Percentiles rank a stretch among this genome's conserved stretches.
Conservation (phyloP, 2,329 filamentous ascomycete genomes). For the Diaporthe sp. region DNA sequence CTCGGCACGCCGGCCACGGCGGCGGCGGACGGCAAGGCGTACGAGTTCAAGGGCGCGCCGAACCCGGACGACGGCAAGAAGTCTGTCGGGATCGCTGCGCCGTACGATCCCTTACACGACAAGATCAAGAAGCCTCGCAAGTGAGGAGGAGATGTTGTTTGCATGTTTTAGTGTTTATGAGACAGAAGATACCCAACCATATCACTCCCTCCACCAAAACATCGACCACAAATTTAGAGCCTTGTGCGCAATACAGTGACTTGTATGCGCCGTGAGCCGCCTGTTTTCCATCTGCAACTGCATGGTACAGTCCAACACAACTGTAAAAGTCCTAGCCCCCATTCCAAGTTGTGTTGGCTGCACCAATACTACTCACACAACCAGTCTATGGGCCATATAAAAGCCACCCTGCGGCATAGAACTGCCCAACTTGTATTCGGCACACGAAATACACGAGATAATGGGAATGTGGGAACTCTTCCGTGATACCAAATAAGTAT, state of each 20-base stretch:
- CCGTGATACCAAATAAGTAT: not conserved
- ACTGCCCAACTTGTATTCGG: not conserved
- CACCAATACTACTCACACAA: not conserved
- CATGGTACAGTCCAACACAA: not conserved
- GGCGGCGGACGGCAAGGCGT: constrained; percentile 56
- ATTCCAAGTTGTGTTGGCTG: not conserved
- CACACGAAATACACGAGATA: not conserved
- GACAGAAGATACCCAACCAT: constrained; percentile 13
- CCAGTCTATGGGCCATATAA: not conserved
- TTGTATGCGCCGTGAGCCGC: not conserved
- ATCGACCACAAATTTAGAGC: no score
- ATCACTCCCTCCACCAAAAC: not conserved
- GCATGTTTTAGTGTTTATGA: not conserved
- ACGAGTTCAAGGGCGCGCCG: constrained; percentile 62
- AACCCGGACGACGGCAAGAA: constrained; percentile 56
- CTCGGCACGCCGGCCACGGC: constrained; percentile 65
- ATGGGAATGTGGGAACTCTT: not conserved
- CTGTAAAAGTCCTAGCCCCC: not conserved
- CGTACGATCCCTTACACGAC: constrained; percentile 69
- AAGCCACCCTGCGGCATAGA: not conserved
- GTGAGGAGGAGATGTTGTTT: not conserved
- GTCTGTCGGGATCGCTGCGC: constrained; percentile 68
- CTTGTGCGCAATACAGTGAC: not conserved
- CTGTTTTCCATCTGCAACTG: not conserved
- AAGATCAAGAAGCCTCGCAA: constrained; percentile 50